Evolutionary conservation across 2,329 filamentous ascomycete genomes (phyloP).

Genomic region (Xylariaceae sp.): DNA sequence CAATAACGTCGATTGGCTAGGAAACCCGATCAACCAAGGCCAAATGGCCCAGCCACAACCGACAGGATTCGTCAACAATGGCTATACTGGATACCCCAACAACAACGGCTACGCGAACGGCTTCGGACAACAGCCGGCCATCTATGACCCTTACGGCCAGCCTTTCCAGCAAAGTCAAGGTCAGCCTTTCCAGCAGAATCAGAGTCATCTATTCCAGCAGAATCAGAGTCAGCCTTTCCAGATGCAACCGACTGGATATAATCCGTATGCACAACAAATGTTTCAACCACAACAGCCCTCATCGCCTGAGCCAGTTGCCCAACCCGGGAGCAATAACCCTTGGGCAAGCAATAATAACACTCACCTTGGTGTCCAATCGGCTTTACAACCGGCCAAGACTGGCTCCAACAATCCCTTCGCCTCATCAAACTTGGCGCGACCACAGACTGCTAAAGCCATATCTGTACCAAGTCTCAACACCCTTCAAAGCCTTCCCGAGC

Average conservation of each 20-base stretch:
- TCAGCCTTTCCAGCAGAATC: too few species aligned
- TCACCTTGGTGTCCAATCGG: constrained; percentile 45
- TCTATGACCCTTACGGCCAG: constrained; percentile 62
- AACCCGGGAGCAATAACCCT: constrained; percentile 87
- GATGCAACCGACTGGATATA: constrained; percentile 49
- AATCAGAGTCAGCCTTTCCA: constrained; percentile 37
- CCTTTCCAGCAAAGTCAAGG: constrained; percentile 34
- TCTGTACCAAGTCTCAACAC: constrained; percentile 66
- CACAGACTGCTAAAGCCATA: constrained; percentile 50
- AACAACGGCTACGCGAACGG: constrained; percentile 61
- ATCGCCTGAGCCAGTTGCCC: constrained; percentile 55
- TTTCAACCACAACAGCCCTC: constrained; percentile 39
- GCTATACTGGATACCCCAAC: constrained; percentile 50
- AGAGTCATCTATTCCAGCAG: constrained; percentile 31
- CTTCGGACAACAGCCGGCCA: constrained; percentile 35
- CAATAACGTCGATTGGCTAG: constrained; percentile 92
- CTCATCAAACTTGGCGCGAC: constrained; percentile 55
- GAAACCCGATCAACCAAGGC: constrained; percentile 79
- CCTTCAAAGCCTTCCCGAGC: constrained; percentile 59
- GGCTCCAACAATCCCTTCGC: constrained; percentile 99
- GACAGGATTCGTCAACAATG: constrained; percentile 62
- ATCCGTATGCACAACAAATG: constrained; percentile 48
- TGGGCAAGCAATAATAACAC: constrained; percentile 64
- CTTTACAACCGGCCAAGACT: constrained; percentile 76
- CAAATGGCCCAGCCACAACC: constrained; percentile 73